Base-by-base conservation (phyloP, 169 alveolate species). In the Cryptosporidium sp. region DNA sequence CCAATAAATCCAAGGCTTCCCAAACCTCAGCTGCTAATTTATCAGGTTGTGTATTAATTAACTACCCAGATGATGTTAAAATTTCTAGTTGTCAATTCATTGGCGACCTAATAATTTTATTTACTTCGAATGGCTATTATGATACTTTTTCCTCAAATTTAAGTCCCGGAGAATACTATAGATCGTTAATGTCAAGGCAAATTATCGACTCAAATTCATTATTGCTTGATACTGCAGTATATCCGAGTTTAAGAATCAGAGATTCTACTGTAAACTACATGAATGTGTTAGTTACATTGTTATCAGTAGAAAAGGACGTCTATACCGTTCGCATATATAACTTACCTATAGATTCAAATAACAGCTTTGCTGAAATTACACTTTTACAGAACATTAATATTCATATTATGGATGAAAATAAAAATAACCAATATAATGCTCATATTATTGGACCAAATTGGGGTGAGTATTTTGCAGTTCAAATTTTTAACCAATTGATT, bases 371-470 rank as follows among this genome's bases (percentile, higher is more conserved):
- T 16, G 86, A 74, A 16, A 23, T 31, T n/a, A 3, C 23, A 55
- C 29, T 37, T 37, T 29, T 52, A 37, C 86, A 74, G 58, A 55
- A 26, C 14, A 74, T 74, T 33, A 52, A 29, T 52, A 33, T 74
- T n/a, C 55, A 74, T 37, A 39, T 59, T 37, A 45, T 43, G 35
- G 86, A 74, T 26, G 85, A 71, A 37, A 71, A 61, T 52, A 52
- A 58, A 37, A 26, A 55, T 18, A 45, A 8, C 29, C 86, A 71
- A 52, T 61, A 58, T 37, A 74, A 55, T 18, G 86, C 86, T 21
- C 70, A 59, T 58, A 51, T 74, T 58, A 59, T 74, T 58, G 71
- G 86, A n/a, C 86, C 86, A 74, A 26, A 51, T 61, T 74, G 86
- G 86, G 71, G 71, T 55, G 86, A 74, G 4, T 58, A 58, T 58